These are phyloP conservation scores for Lippia alba DNA, from an alignment of 305 asterid genomes.

Conservation along the genomic window DNA sequence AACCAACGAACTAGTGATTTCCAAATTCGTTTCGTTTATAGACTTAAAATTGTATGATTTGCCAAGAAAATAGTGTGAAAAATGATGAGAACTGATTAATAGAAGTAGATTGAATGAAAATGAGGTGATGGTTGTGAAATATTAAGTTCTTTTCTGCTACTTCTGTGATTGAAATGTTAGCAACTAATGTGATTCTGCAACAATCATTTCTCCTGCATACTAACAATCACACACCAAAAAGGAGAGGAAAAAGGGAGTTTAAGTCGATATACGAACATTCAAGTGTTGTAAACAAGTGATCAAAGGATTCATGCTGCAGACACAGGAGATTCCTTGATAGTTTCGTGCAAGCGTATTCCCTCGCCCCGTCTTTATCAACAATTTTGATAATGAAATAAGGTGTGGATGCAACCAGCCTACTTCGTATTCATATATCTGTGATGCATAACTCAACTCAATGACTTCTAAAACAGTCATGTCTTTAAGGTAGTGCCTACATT, in stretches of 20 bases:
- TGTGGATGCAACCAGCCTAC: constrained; percentile 90
- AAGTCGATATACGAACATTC: too few species aligned
- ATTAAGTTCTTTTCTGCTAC: too few species aligned
- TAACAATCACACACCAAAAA: too few species aligned
- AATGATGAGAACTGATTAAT: too few species aligned
- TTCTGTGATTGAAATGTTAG: too few species aligned
- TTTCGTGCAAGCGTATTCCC: constrained; percentile 72
- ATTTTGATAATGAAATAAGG: constrained; percentile 91
- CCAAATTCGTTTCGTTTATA: background rate
- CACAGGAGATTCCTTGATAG: constrained; percentile 62
- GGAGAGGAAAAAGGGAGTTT: too few species aligned
- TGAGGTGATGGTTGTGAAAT: too few species aligned
- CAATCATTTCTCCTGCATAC: too few species aligned
- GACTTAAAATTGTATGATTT: background rate
- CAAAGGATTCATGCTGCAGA: constrained; percentile 37
- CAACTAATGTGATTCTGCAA: too few species aligned
- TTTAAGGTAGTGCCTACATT: constrained; percentile 74
- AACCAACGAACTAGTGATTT: background rate
- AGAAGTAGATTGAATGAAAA: too few species aligned
- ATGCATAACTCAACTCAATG: constrained; percentile 71
- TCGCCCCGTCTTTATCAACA: constrained; percentile 87
- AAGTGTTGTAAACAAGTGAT: too few species aligned
- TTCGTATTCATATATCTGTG: constrained; percentile 75
- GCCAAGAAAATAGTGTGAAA: background rate
- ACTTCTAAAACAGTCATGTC: constrained; percentile 94